Conservation (phyloP, 352 stramenopile genomes). For the Globisporangium cederbergense region DNA sequence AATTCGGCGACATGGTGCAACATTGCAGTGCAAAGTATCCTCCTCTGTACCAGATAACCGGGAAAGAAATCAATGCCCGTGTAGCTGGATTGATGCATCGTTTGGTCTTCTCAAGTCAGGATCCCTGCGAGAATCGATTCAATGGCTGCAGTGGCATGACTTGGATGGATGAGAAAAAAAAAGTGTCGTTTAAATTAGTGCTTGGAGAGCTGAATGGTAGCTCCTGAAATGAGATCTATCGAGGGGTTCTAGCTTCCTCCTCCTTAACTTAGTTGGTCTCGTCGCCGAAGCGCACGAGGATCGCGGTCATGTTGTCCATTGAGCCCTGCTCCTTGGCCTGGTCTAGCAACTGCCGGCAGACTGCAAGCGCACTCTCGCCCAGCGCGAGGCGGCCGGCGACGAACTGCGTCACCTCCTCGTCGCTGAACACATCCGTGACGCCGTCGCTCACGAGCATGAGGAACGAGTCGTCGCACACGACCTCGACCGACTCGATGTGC, state of each 20-base stretch:
- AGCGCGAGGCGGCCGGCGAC: conserved; percentile 39
- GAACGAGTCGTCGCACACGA: conserved; percentile 49
- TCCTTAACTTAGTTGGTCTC: conserved; percentile 9
- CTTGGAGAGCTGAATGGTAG: background rate
- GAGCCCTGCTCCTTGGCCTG: conserved; percentile 61
- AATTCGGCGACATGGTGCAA: conserved; percentile 9
- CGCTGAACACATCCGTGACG: conserved; percentile 68
- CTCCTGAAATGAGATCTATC: conserved; percentile 1
- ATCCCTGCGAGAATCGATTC: background rate
- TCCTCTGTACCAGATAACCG: background rate
- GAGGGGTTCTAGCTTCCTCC: background rate
- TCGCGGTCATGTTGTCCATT: conserved; percentile 82
- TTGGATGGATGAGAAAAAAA: background rate
- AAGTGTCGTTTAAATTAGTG: conserved; percentile 7
- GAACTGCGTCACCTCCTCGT: conserved; percentile 70
- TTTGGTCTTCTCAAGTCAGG: background rate
- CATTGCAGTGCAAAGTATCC: background rate
- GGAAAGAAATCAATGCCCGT: background rate
- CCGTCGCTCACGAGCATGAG: conserved; percentile 80
- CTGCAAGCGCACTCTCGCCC: conserved; percentile 45
- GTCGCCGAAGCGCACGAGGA: conserved; percentile 69
- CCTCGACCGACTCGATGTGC: conserved; percentile 54
- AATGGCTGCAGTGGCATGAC: background rate
- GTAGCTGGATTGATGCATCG: background rate
- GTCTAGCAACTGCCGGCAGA: conserved; percentile 67